Percentiles rank a stretch among this genome's conserved stretches.
Conservation (phyloP, 2,329 filamentous ascomycete genomes). For the Sordariomycetes sp. region DNA sequence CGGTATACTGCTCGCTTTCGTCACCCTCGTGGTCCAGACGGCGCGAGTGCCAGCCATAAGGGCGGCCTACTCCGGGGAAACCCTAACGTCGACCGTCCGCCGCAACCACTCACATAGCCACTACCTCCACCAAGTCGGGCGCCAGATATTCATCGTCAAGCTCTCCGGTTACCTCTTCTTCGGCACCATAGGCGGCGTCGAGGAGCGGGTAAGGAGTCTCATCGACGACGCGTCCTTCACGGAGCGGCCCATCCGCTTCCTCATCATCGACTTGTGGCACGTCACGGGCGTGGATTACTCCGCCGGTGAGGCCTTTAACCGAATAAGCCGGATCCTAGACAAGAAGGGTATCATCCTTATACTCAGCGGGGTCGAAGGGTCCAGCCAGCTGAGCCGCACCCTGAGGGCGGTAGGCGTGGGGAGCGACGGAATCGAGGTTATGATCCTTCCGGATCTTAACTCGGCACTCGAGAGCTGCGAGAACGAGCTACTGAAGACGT, state of each 20-base stretch:
- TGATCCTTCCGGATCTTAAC: conserved; percentile 80
- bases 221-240: conserved; percentile 74
- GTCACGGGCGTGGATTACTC: conserved; percentile 94
- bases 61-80: conserved; percentile 78
- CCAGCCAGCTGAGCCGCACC: conserved; percentile 62
- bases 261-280: conserved; percentile 78
- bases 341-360: conserved; percentile 69
- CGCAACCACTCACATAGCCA: conserved; percentile 80
- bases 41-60: conserved; percentile 81
- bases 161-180: conserved; percentile 96
- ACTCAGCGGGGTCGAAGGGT: conserved; percentile 68
- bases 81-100: conserved; percentile 83
- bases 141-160: conserved; percentile 84
- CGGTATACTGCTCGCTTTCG: conserved; percentile 81
- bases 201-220: conserved; percentile 70
- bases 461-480: conserved; percentile 89
- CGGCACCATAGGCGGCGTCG: conserved; percentile 90
- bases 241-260: conserved; percentile 69
- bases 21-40: conserved; percentile 83
- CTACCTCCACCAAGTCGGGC: conserved; percentile 73
- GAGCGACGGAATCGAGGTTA: conserved; percentile 59
- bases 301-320: conserved; percentile 86
- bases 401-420: conserved; percentile 69
- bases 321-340: conserved; percentile 73
- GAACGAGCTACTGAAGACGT: conserved; percentile 76